Conservation (phyloP, 1,139 yeast genomes). For the Eremothecium sinecaudum region DNA sequence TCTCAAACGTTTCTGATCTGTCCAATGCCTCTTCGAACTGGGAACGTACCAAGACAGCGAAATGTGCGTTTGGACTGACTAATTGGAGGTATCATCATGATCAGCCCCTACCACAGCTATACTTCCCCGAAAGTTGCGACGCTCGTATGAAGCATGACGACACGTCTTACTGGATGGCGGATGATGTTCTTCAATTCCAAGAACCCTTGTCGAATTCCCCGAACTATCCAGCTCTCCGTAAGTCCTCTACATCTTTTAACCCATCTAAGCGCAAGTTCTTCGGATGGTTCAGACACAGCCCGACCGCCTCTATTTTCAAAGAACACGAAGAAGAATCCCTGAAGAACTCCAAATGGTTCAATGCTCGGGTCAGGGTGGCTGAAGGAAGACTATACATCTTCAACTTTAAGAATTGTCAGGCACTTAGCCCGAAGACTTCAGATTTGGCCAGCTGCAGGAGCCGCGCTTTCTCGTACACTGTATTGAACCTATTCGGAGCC, state of each 20-base stretch:
- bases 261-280: constrained; percentile 6
- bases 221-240: constrained; percentile 5
- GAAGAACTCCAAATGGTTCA: constrained; percentile 13
- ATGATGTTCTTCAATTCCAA: constrained; percentile 11
- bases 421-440: constrained; percentile 22
- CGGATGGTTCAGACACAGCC: constrained; percentile 8
- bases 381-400: constrained; percentile 26
- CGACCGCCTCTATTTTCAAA: constrained; percentile 7
- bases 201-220: constrained; percentile 4
- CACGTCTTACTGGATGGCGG: constrained; percentile 22
- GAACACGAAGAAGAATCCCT: constrained; percentile 6
- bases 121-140: constrained; percentile 21
- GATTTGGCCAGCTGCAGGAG: constrained; percentile 29
- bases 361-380: constrained; percentile 16
- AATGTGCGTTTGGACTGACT: constrained; percentile 13
- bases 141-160: constrained; percentile 11
- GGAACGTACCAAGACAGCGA: constrained; percentile 3
- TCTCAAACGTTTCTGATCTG: constrained; percentile 8
- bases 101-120: constrained; percentile 18
- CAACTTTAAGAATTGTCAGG: constrained; percentile 7
- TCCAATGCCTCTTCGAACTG: constrained; percentile 7
- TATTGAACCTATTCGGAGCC: constrained; percentile 20
- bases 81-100: constrained; percentile 23
- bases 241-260: neutral
- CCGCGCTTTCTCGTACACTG: constrained; percentile 13